Conservation (phyloP, 352 stramenopile genomes). For the Phytophthora pseudosyringae region DNA sequence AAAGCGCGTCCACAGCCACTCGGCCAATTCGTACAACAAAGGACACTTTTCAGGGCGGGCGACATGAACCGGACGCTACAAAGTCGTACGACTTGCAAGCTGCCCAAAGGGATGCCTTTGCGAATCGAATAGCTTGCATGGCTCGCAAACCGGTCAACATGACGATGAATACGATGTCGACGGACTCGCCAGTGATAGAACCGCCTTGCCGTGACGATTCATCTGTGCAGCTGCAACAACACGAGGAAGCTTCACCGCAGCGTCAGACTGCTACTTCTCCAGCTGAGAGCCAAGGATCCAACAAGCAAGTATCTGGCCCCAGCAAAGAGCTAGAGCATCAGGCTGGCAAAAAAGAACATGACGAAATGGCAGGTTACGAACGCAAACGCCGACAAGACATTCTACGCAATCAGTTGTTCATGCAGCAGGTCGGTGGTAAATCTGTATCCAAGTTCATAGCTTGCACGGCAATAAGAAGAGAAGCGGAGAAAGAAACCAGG, state of each 20-base stretch:
- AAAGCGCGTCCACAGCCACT: neutral
- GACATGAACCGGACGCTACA: neutral
- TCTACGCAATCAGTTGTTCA: conserved; percentile 73
- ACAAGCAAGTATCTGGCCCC: neutral
- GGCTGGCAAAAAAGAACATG: neutral
- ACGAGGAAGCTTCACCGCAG: neutral
- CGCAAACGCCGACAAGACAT: conserved; percentile 73
- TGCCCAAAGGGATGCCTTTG: neutral
- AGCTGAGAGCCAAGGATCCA: neutral
- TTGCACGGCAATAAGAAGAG: conserved; percentile 33
- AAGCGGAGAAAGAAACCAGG: conserved; percentile 11
- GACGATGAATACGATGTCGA: neutral
- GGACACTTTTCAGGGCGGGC: neutral
- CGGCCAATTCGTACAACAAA: neutral
- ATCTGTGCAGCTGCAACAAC: neutral
- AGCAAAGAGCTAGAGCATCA: neutral
- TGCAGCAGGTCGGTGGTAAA: conserved; percentile 68
- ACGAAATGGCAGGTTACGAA: conserved; percentile 60
- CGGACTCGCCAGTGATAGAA: conserved; percentile 1
- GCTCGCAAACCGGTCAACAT: neutral
- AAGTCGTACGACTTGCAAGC: neutral
- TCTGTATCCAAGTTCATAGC: conserved; percentile 62
- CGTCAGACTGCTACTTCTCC: neutral
- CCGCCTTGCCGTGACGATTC: conserved; percentile 10
- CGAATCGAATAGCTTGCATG: neutral